Evolutionary conservation across 1,284 basidiomycete species (phyloP).

Genomic region (Polyporus tsugae): DNA sequence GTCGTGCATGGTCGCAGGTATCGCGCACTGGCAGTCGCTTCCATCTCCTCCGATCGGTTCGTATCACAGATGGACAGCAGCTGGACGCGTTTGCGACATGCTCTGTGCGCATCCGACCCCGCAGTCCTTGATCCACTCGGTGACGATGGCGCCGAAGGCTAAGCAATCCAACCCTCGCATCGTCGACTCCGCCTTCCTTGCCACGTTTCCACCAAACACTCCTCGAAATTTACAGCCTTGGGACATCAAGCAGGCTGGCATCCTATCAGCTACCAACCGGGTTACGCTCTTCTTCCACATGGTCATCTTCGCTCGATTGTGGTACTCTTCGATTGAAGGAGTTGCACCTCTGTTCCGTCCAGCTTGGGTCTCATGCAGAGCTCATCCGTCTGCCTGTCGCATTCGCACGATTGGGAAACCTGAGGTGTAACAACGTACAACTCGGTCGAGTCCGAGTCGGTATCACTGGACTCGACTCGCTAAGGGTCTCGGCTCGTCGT

Average conservation of each 20-base stretch:
- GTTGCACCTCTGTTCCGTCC: conserved; percentile 1
- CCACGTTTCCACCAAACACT: not conserved
- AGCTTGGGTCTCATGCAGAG: conserved; percentile 7
- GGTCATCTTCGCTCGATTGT: not conserved
- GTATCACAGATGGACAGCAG: not conserved
- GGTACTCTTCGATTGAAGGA: not conserved
- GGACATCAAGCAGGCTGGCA: not conserved
- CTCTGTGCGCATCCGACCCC: not conserved
- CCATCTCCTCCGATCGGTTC: conserved; percentile 2
- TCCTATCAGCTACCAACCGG: not conserved
- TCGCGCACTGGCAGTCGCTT: conserved; percentile 1
- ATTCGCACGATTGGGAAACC: not conserved
- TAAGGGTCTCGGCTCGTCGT: not conserved
- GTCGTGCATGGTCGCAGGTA: conserved; percentile 14
- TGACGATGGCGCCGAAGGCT: not conserved
- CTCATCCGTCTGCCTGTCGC: not conserved
- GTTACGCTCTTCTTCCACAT: not conserved
- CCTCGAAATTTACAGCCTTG: not conserved
- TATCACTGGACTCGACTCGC: not conserved
- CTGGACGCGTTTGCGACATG: not conserved
- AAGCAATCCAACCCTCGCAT: not conserved
- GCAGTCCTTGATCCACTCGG: not conserved
- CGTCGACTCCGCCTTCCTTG: not conserved
- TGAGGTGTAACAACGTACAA: not conserved
- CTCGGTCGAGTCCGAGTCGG: not conserved